A percentile compares a stretch with the other conserved stretches of the same genome.
These are phyloP conservation scores for Podaxis sp. DNA, from an alignment of 768 basidiomycete species.

Conservation along the genomic window DNA sequence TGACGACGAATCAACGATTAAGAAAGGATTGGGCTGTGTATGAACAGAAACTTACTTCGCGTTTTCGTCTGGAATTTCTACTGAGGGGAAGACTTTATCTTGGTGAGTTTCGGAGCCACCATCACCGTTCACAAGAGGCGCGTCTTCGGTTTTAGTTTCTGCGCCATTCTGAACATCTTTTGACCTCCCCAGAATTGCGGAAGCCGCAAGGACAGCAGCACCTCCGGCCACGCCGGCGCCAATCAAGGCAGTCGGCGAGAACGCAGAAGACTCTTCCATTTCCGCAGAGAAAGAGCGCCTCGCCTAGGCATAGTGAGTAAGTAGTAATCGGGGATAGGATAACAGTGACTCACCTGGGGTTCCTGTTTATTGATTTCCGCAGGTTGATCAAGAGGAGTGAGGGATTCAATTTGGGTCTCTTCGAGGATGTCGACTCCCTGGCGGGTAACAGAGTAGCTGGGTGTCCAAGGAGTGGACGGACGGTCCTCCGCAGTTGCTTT, in stretches of 20 bases:
- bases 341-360: neutral
- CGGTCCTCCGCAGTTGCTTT: constrained; percentile 11
- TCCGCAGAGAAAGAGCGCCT: constrained; percentile 8
- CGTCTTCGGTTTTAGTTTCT: neutral
- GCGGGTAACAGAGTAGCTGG: constrained; percentile 22
- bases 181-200: neutral
- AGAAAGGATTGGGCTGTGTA: neutral
- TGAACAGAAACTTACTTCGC: constrained; percentile 1
- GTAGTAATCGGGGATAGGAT: neutral
- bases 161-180: neutral
- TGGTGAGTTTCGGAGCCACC: neutral
- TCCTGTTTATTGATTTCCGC: neutral
- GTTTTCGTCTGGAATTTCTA: constrained; percentile 9
- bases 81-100: constrained; percentile 3
- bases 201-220: constrained; percentile 4
- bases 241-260: constrained; percentile 9
- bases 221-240: constrained; percentile 6
- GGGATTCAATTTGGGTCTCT: constrained; percentile 7
- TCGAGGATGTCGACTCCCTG: constrained; percentile 18
- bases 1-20: neutral
- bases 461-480: constrained; percentile 19
- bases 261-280: constrained; percentile 2
- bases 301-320: neutral
- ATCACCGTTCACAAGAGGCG: neutral
- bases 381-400: neutral